Evolutionary conservation across 2,329 filamentous ascomycete genomes (phyloP).

Genomic region (Paramyrothecium sp.): DNA sequence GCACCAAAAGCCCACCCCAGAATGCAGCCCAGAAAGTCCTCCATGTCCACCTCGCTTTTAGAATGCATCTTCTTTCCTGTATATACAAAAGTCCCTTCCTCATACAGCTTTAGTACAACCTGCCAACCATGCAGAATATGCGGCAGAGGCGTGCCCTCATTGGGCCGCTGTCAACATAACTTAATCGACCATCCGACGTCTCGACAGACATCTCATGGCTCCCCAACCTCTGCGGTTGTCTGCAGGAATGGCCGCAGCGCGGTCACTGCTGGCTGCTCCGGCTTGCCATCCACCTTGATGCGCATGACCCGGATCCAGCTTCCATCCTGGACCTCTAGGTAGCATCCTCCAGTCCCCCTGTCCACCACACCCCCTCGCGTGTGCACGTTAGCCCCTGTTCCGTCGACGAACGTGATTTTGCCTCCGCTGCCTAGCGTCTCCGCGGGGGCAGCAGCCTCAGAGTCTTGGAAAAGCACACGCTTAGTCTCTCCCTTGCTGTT

Average conservation of each 20-base stretch:
- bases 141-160: not conserved
- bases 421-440: conserved; percentile 4
- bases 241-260: conserved; percentile 17
- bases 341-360: conserved; percentile 10
- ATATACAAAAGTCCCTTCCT: too few species aligned
- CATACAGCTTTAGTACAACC: too few species aligned
- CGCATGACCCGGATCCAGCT: conserved; percentile 23
- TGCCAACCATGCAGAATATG: too few species aligned
- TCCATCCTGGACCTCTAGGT: conserved; percentile 16
- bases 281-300: conserved; percentile 32
- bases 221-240: not conserved
- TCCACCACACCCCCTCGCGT: conserved; percentile 4
- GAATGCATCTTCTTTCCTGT: not conserved
- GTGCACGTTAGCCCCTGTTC: not conserved
- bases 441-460: conserved; percentile 16
- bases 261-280: conserved; percentile 19
- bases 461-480: conserved; percentile 38
- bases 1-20: too few species aligned
- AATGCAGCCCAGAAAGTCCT: too few species aligned
- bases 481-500: conserved; percentile 20
- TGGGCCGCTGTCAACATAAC: too few species aligned
- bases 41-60: not conserved
- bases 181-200: not conserved
- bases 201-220: not conserved
- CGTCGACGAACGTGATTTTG: conserved; percentile 15